phyloP scores from a whole-genome alignment of 2,329 filamentous ascomycete species.

The Triangularia setosa region DNA sequence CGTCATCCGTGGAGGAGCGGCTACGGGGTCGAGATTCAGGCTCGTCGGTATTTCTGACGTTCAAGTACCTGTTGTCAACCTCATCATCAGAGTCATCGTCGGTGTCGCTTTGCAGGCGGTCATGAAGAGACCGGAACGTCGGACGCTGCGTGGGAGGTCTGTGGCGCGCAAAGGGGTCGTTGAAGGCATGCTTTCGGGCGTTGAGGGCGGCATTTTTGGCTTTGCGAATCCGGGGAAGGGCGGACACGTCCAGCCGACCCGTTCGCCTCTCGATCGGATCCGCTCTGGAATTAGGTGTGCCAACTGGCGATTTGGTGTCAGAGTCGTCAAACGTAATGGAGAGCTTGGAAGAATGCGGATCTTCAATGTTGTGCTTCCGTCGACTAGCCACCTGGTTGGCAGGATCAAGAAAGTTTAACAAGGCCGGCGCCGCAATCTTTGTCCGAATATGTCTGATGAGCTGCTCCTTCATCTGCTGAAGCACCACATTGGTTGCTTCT shows the following conservation, averaged over 20 bases:
- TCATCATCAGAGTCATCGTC: slow-evolving; percentile 92
- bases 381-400: slow-evolving; percentile 75
- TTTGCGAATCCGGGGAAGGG: slow-evolving; percentile 74
- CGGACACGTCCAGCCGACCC: slow-evolving; percentile 55
- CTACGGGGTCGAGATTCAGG: slow-evolving; percentile 78
- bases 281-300: slow-evolving; percentile 62
- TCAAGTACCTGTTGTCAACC: slow-evolving; percentile 52
- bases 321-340: slow-evolving; percentile 51
- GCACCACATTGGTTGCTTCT: slow-evolving; percentile 75
- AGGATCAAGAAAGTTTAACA: slow-evolving; percentile 81
- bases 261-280: slow-evolving; percentile 60
- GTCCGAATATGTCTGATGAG: slow-evolving; percentile 85
- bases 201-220: slow-evolving; percentile 54
- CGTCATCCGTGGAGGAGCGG: slow-evolving; percentile 58
- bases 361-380: slow-evolving; percentile 71
- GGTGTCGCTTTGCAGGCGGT: slow-evolving; percentile 70
- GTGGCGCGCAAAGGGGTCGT: slow-evolving; percentile 62
- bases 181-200: slow-evolving; percentile 58
- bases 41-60: slow-evolving; percentile 76
- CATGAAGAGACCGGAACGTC: slow-evolving; percentile 75
- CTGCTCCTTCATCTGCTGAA: slow-evolving; percentile 79
- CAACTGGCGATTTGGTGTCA: slow-evolving; percentile 58
- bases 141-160: slow-evolving; percentile 56
- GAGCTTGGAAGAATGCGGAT: slow-evolving; percentile 58
- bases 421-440: slow-evolving; percentile 74